phyloP scores from a whole-genome alignment of 2,329 filamentous ascomycete species.

The Penicillium sp. region DNA sequence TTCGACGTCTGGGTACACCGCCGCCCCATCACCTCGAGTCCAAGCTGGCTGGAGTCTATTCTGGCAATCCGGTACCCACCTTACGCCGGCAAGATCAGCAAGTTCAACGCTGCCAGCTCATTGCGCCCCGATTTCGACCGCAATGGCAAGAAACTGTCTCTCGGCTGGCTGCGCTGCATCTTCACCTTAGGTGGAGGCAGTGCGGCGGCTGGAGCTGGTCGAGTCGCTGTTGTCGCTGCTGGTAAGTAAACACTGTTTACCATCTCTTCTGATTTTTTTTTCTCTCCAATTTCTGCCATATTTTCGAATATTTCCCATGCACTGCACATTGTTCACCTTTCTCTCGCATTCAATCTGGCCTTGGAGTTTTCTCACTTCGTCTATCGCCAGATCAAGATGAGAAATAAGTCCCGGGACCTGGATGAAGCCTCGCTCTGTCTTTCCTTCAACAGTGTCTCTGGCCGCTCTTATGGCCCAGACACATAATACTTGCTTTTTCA shows the following conservation, averaged over 20 bases:
- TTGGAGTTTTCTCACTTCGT: slow-evolving; percentile 7
- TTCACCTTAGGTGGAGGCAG: slow-evolving; percentile 44
- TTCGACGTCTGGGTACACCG: slow-evolving; percentile 65
- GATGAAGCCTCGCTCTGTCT: background rate
- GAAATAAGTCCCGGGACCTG: slow-evolving; percentile 4
- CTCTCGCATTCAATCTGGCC: background rate
- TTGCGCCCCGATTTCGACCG: slow-evolving; percentile 62
- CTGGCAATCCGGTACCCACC: slow-evolving; percentile 61
- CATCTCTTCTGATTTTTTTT: slow-evolving; percentile 8
- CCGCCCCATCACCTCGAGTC: slow-evolving; percentile 58
- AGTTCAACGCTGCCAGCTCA: slow-evolving; percentile 51
- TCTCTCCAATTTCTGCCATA: background rate
- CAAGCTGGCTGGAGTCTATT: slow-evolving; percentile 59
- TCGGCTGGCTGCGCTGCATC: slow-evolving; percentile 42
- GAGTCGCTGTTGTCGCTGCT: slow-evolving; percentile 38
- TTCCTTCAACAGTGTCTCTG: background rate
- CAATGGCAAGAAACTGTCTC: slow-evolving; percentile 47
- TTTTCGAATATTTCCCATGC: background rate
- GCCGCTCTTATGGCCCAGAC: background rate
- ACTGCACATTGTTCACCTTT: slow-evolving; percentile 3
- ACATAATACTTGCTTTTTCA: background rate
- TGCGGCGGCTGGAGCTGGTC: slow-evolving; percentile 36
- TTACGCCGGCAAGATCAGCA: slow-evolving; percentile 56
- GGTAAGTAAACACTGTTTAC: slow-evolving; percentile 37
- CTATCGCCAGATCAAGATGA: slow-evolving; percentile 11